Evolutionary conservation across 2,329 filamentous ascomycete species (phyloP), one percentile per base, ranked within the genome.

Genomic region (Aureobasidium sp.): DNA sequence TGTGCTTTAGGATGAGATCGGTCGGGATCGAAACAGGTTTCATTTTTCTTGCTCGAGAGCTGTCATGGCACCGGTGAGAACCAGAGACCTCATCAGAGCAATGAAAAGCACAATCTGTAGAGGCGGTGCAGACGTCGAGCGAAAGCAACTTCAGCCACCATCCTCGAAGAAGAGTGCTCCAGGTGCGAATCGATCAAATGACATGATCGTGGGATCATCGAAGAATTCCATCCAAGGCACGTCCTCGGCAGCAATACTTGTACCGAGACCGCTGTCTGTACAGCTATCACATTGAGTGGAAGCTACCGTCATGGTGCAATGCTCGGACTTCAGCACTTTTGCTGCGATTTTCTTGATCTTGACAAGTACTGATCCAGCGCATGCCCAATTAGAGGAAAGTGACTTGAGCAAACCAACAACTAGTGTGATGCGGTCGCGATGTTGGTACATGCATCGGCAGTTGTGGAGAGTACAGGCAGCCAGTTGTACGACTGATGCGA

Each of bases 401-500:
- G 84, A 70, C 67, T 87, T 86, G 45, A 94, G 80, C 0, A 88
- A 87, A n/a, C 88, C 89, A 61, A 89, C 90, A 64, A 91, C 91
- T 13, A 96, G 82, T 0, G 88, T 84, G 59, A 96, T 68, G 1
- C 69, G 66, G 47, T 88, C 67, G 85, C 86, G 74, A 91, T 89
- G 65, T 86, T 87, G 66, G 88, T 79, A 68, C 84, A 84, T 65
- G 86, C 86, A 69, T 81, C 78, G 67, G 73, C 73, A 27, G 66
- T 75, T 27, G 72, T 76, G 63, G 70, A 78, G 67, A 79, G 83
- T 85, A 84, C 90, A 96, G 65, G 89, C 89, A 60, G 87, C 90
- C 29, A 95, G 80, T 69, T 94, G 89, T 4, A 93, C 88, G 67
- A 92, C 88, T 6, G 89, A 89, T 16, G 87, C 88, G 59, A 93